These are phyloP conservation scores for Fomitopsis pulvina DNA, from an alignment of 768 basidiomycete genomes.

Conservation along the genomic window DNA sequence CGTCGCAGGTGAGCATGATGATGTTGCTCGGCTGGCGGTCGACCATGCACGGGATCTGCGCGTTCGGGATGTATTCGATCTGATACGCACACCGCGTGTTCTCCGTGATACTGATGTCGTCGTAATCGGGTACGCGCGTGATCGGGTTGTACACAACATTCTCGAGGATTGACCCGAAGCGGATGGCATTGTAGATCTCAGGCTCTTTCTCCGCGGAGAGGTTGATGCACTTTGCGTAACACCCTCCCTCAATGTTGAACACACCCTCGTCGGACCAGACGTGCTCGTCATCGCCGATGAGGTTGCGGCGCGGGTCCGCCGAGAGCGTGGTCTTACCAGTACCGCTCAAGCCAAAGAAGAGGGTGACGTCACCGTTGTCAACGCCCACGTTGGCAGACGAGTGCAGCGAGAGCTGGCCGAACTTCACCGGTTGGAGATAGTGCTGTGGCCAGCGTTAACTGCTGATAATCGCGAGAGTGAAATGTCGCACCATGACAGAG, in stretches of 20 bases:
- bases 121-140: constrained; percentile 84
- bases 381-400: constrained; percentile 96
- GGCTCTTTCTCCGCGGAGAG: constrained; percentile 96
- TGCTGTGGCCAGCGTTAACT: constrained; percentile 43
- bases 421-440: constrained; percentile 98
- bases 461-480: not conserved
- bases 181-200: constrained; percentile 93
- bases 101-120: constrained; percentile 95
- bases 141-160: constrained; percentile 95
- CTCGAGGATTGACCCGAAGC: constrained; percentile 94
- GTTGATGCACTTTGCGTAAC: constrained; percentile 98
- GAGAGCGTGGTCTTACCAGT: constrained; percentile 99
- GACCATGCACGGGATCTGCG: constrained; percentile 87
- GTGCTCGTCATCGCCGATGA: constrained; percentile 99
- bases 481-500: constrained; percentile 76
- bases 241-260: constrained; percentile 99
- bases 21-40: constrained; percentile 88
- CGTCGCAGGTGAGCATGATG: constrained; percentile 97
- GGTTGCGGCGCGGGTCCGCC: constrained; percentile 86
- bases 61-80: constrained; percentile 95
- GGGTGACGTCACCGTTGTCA: constrained; percentile 84
- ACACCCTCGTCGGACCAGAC: constrained; percentile 99
- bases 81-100: constrained; percentile 99
- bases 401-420: constrained; percentile 95
- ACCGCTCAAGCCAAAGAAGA: constrained; percentile 98